Evolutionary conservation across 805 yeast genomes (phyloP).

Genomic region (Kuraishia borneana): DNA sequence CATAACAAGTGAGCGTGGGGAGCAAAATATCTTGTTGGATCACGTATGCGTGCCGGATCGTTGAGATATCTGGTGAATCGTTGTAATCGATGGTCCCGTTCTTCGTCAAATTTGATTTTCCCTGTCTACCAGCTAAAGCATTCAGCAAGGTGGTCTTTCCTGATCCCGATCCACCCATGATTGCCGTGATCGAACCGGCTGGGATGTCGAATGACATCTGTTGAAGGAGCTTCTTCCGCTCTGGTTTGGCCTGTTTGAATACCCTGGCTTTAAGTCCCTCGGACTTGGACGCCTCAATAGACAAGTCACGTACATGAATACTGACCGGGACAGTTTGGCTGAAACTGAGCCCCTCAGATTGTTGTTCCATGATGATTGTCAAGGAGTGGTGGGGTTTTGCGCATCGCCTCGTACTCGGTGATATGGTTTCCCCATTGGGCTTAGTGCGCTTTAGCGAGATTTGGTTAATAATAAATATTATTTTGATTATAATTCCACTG

Average conservation of each 20-base stretch:
- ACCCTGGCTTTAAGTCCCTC: neutral
- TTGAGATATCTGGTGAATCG: conserved; percentile 13
- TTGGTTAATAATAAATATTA: too few relatives aligned
- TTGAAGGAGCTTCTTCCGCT: conserved; percentile 24
- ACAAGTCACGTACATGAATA: neutral
- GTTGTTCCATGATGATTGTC: too few relatives aligned
- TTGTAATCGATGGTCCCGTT: conserved; percentile 35
- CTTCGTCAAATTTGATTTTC: conserved; percentile 17
- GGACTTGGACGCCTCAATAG: neutral
- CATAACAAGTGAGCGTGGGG: conserved; percentile 64
- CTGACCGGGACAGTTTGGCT: neutral
- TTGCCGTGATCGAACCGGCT: conserved; percentile 58
- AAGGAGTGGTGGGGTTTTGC: too few relatives aligned
- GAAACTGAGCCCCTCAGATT: neutral
- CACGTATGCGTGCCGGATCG: conserved; percentile 45
- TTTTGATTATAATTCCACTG: too few relatives aligned
- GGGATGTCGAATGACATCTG: conserved; percentile 49
- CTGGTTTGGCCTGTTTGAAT: conserved; percentile 5
- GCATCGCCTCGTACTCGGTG: too few relatives aligned
- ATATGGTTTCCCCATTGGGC: too few relatives aligned
- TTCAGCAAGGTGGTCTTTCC: conserved; percentile 79
- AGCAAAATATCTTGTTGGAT: conserved; percentile 66
- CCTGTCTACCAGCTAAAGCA: conserved; percentile 41
- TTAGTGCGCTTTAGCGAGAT: neutral
- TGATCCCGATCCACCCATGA: conserved; percentile 81